Evolutionary conservation across 1,284 basidiomycete species (phyloP).

Genomic region (Papiliotrema terrestris): DNA sequence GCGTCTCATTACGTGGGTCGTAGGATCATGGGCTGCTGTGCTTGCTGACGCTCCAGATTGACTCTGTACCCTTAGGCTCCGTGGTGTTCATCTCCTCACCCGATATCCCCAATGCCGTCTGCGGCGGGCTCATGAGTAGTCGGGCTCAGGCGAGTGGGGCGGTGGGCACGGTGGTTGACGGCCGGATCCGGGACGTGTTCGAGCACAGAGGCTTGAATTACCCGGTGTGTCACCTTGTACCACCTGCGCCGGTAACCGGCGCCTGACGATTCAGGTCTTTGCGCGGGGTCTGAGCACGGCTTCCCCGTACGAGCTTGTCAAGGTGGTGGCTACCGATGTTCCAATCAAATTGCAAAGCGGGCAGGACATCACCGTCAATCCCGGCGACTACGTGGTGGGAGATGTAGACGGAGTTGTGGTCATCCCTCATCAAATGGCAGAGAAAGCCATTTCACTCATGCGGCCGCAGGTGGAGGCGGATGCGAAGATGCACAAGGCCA

Average conservation of each 20-base stretch:
- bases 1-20: constrained; percentile 6
- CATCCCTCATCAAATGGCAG: background rate
- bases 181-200: constrained; percentile 9
- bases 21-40: background rate
- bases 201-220: constrained; percentile 7
- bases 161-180: constrained; percentile 9
- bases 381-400: constrained; percentile 7
- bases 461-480: constrained; percentile 4
- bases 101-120: constrained; percentile 11
- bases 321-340: constrained; percentile 4
- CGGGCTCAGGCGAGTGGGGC: constrained; percentile 6
- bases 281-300: constrained; percentile 3
- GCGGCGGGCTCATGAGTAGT: constrained; percentile 11
- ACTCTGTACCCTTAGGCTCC: constrained; percentile 2
- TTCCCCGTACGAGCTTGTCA: constrained; percentile 5
- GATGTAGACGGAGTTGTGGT: constrained; percentile 9
- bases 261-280: constrained; percentile 6
- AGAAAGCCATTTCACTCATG: constrained; percentile 6
- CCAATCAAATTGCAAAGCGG: background rate
- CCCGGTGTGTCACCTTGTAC: constrained; percentile 8
- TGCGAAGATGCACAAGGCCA: constrained; percentile 2
- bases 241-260: no score
- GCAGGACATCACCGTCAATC: constrained; percentile 1
- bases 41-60: constrained; percentile 6
- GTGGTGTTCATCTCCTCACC: constrained; percentile 10